Base-by-base conservation (phyloP, 441 rosid genomes). In the Erodium moschatum region DNA sequence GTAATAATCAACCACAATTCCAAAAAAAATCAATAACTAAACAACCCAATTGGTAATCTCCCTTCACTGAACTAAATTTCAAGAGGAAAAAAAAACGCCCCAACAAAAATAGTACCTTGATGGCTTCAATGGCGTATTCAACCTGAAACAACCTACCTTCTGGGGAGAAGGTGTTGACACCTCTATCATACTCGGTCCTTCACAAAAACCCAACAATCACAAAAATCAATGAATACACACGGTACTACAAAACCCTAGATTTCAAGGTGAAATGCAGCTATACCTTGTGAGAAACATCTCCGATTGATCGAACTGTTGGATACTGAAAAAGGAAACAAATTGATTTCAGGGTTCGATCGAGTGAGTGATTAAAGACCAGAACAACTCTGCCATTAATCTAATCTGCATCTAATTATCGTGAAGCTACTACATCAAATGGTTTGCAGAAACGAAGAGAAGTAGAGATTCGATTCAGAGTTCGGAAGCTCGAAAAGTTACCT, bases 131-230 rank as follows among this genome's bases (percentile, higher is more conserved):
- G 48, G 99, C 99, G 76, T 94, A 94, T 73, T 94, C 98, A 19
- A 94, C 98, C 76, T 94, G 98, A 78, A 94, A 91, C 50, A 94
- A 78, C 75, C 98, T 75, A 6, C 98, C 98, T 79, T 94, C 98
- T 0, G 97, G 98, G 69, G 98, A 94, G 78, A 94, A 94, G 62
- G 98, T 94, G 85, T 94, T 94, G 38, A 94, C 98, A 75, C 98
- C 98, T 77, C 98, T 83, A 73, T 94, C 98, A 75, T 94, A 94
- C 92, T 94, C 98, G 7, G 97, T 94, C 87, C 98, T 94, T 67
- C 29, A 73, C 0, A 42, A 68, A 3, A 27, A 58, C 52, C 15
- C 60, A 64, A 6, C 42, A 38, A 38, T 38, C 42, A 38, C 7
- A 44, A 60, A 24, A 70, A 38, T 50, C 18, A 67, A 15, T 40